Evolutionary conservation across 1,139 yeast species (phyloP), one percentile per base, ranked within the genome.

Genomic region (Kazachstania sp.): DNA sequence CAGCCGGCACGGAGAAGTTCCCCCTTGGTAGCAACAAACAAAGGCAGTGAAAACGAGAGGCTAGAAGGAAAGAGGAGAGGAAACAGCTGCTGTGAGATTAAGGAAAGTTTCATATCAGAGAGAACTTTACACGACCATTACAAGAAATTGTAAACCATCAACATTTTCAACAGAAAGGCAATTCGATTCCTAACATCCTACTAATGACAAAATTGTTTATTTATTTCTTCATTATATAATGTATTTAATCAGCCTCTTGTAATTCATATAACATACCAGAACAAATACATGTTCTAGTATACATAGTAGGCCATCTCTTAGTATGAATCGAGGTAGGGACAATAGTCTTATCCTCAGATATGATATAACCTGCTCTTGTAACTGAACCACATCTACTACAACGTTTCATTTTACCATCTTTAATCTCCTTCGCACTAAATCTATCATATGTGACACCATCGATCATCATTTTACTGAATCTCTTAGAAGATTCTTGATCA

Each of bases 271-370:
- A 49, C 47, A 64, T 55, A 3, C 68, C 68, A 5, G 68, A 63
- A 48, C 68, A 65, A 7, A 63, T 58, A 48, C 68, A 65, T 23
- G 56, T 55, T 35, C 66, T 54, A 18, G 65, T 57, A 44, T 64
- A 64, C 55, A 64, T 58, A 2, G 65, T 63, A 9, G 67, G 65
- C 68, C 68, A 65, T 50, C 68, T 57, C 46, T 61, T 64, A 1
- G 68, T 63, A 29, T 57, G 59, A 9, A 61, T 62, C 39, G 58
- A 51, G 20, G 66, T 65, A 7, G 65, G 58, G 6, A 62, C 60
- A 41, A 63, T 57, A 1, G 68, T 63, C 44, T 58, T 61, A 19
- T 58, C 57, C n/a, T 47, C 46, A 6, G 60, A 49, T 3, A 64
- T 58, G 5, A 57, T 50, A 40, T 61, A 60, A 15, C 68, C 68